phyloP scores from a whole-genome alignment of 768 basidiomycete genomes.

The Naganishia antarctica region DNA sequence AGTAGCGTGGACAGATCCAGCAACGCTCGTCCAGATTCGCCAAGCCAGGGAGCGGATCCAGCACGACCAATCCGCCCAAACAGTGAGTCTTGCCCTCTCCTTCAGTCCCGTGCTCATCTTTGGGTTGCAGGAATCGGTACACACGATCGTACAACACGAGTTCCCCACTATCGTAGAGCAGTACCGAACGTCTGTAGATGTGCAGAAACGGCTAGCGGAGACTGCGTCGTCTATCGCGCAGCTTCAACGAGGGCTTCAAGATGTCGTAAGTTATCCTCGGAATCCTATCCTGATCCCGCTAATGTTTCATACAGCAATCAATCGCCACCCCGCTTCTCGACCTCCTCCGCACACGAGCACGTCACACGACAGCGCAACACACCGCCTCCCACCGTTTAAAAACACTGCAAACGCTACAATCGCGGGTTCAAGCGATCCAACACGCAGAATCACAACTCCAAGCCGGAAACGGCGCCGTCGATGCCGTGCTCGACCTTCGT shows the following conservation, averaged over 20 bases:
- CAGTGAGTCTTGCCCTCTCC: background rate
- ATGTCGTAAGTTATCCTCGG: background rate
- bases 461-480: background rate
- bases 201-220: background rate
- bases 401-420: background rate
- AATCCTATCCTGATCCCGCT: background rate
- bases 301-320: background rate
- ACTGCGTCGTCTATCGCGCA: background rate
- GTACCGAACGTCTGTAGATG: background rate
- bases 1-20: background rate
- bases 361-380: background rate
- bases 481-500: background rate
- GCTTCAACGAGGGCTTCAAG: background rate
- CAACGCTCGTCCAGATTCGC: background rate
- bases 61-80: background rate
- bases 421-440: background rate
- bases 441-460: background rate
- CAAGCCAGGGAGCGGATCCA: background rate
- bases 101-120: background rate
- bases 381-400: background rate
- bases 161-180: conserved; percentile 1
- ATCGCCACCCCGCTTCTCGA: background rate
- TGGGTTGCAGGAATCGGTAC: background rate
- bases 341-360: background rate
- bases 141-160: background rate